phyloP scores from a whole-genome alignment of 495 filamentous ascomycete species.

The Tuber magnatum region DNA sequence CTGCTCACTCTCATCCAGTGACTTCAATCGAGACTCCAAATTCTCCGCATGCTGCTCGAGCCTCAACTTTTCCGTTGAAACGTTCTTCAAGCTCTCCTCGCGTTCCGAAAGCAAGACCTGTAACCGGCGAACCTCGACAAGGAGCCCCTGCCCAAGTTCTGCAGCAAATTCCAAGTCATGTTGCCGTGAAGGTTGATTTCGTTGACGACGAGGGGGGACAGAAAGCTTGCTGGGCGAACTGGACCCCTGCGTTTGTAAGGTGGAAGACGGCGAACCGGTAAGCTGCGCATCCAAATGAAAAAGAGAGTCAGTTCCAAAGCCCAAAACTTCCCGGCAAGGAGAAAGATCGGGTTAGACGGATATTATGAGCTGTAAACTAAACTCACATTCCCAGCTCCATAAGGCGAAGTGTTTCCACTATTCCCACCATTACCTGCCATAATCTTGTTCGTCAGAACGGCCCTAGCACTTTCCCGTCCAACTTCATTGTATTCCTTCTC shows the following conservation, averaged over 20 bases:
- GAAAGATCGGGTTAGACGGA: background rate
- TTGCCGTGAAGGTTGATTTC: constrained; percentile 80
- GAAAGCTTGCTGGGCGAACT: constrained; percentile 83
- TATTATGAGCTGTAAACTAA: background rate
- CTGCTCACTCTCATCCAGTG: constrained; percentile 85
- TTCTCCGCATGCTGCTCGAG: constrained; percentile 76
- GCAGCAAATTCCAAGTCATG: constrained; percentile 95
- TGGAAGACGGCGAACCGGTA: constrained; percentile 49
- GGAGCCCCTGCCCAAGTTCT: constrained; percentile 83
- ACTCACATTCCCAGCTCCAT: constrained; percentile 46
- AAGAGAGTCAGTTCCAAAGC: background rate
- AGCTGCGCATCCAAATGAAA: background rate
- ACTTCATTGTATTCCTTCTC: constrained; percentile 95
- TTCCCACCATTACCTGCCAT: constrained; percentile 53
- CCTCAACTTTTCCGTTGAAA: constrained; percentile 63
- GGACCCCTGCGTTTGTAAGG: constrained; percentile 76
- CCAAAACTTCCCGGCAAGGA: background rate
- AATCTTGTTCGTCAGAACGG: constrained; percentile 77
- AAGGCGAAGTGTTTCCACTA: constrained; percentile 55
- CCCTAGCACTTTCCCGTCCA: constrained; percentile 77
- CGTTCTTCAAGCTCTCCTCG: constrained; percentile 72
- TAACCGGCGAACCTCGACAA: constrained; percentile 80
- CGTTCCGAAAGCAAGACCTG: constrained; percentile 75
- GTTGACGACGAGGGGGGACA: constrained; percentile 69
- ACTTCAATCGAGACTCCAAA: constrained; percentile 67